Percentiles rank a stretch among this genome's conserved stretches.
Conservation (phyloP, 257 asterid species). For the Nemophila menziesii region DNA sequence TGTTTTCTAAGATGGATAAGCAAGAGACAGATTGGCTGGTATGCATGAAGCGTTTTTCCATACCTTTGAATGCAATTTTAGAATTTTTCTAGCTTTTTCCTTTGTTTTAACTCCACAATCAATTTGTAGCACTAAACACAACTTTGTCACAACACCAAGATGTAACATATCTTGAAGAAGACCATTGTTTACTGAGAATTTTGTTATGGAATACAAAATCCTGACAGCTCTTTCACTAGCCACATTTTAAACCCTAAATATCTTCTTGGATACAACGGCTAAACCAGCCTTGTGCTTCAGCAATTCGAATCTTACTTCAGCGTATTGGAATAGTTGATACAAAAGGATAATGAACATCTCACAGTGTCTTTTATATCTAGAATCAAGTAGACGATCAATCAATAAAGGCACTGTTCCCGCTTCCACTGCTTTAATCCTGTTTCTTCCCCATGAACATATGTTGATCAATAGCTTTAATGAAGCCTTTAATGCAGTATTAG, state of each 20-base stretch:
- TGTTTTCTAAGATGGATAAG: background rate
- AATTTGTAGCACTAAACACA: constrained; percentile 41
- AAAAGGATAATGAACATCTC: constrained; percentile 34
- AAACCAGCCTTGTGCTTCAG: constrained; percentile 43
- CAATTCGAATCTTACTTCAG: constrained; percentile 58
- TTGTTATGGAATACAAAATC: constrained; percentile 26
- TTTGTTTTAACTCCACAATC: constrained; percentile 19
- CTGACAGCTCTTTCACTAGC: constrained; percentile 37
- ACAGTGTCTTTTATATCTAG: constrained; percentile 22
- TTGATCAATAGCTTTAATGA: constrained; percentile 25
- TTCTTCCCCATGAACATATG: constrained; percentile 32
- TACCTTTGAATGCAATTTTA: constrained; percentile 26
- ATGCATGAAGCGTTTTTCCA: constrained; percentile 48
- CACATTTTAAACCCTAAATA: constrained; percentile 28
- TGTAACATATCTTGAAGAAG: constrained; percentile 44
- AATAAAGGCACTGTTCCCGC: constrained; percentile 25
- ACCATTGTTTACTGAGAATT: constrained; percentile 26
- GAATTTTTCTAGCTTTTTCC: constrained; percentile 38
- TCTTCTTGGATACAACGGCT: constrained; percentile 35
- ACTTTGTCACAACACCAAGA: constrained; percentile 39
- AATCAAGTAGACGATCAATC: constrained; percentile 30
- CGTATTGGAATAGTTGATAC: constrained; percentile 31
- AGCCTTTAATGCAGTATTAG: constrained; percentile 15
- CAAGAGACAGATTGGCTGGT: background rate
- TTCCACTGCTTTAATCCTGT: constrained; percentile 32